Evolutionary conservation across 441 rosid species (phyloP).

Genomic region (Aleurites moluccanus): DNA sequence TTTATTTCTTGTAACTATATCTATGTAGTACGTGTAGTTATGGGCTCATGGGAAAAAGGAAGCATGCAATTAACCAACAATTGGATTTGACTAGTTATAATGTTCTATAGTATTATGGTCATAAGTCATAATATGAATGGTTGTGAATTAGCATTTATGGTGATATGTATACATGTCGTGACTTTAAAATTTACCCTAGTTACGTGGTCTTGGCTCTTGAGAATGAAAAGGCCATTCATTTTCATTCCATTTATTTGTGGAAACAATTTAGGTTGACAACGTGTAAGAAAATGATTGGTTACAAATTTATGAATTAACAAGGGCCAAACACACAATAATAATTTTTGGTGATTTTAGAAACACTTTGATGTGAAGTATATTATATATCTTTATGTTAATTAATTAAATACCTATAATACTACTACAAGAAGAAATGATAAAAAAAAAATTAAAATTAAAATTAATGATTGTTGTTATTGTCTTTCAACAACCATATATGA

Average conservation of each 20-base stretch:
- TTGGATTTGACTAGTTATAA: too few relatives aligned
- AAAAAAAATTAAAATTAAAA: neutral
- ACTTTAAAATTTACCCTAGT: neutral
- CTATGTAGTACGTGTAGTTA: too few relatives aligned
- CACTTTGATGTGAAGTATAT: neutral
- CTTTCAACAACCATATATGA: neutral
- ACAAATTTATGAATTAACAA: neutral
- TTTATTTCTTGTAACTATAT: too few relatives aligned
- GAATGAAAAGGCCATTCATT: neutral
- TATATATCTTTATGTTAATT: too few relatives aligned
- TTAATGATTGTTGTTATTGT: neutral
- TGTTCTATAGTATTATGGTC: too few relatives aligned
- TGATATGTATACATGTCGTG: neutral
- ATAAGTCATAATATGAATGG: neutral
- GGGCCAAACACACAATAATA: neutral
- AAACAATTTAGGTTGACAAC: neutral
- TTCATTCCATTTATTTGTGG: neutral
- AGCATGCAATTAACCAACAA: too few relatives aligned
- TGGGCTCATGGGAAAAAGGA: too few relatives aligned
- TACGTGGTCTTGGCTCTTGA: neutral
- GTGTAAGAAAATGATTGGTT: neutral
- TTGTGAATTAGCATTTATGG: conserved; percentile 2
- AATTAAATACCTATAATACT: neutral
- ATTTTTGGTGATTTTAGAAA: neutral
- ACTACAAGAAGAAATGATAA: neutral